Conservation (phyloP, 2,329 filamentous ascomycete species). For the Neonectria ditissima region DNA sequence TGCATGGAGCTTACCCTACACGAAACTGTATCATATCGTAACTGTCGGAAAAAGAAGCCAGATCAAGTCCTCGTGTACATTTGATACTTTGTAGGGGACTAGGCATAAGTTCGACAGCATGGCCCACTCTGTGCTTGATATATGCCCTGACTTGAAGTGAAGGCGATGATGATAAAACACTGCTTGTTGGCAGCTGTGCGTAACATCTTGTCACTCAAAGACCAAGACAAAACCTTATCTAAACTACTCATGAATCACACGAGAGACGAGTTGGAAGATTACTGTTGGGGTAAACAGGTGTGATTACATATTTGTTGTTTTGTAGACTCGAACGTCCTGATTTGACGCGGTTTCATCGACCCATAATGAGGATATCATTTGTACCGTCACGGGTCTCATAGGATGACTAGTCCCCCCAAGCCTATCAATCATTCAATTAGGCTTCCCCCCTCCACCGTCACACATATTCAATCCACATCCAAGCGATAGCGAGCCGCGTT, state of each 20-base stretch:
- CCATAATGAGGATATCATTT: conserved; percentile 26
- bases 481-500: conserved; percentile 2
- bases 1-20: neutral
- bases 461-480: neutral
- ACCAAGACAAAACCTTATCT: neutral
- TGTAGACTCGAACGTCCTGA: neutral
- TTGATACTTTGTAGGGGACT: neutral
- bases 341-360: neutral
- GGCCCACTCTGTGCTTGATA: neutral
- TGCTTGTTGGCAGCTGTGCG: too few species aligned
- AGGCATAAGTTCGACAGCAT: neutral
- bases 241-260: neutral
- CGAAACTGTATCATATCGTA: neutral
- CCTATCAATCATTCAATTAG: neutral
- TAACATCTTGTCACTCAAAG: neutral
- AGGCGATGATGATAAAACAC: too few species aligned
- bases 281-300: neutral
- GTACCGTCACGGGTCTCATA: conserved; percentile 22
- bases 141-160: too few species aligned
- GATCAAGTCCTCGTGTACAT: neutral
- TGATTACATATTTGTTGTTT: neutral
- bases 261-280: too few species aligned
- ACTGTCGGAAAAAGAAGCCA: neutral
- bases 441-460: conserved; percentile 2
- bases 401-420: conserved; percentile 15